Percentiles rank a stretch among this genome's conserved stretches.
These are phyloP conservation scores for Phellopilus nigrolimitatus DNA, from an alignment of 1,284 basidiomycete species.

Conservation along the genomic window DNA sequence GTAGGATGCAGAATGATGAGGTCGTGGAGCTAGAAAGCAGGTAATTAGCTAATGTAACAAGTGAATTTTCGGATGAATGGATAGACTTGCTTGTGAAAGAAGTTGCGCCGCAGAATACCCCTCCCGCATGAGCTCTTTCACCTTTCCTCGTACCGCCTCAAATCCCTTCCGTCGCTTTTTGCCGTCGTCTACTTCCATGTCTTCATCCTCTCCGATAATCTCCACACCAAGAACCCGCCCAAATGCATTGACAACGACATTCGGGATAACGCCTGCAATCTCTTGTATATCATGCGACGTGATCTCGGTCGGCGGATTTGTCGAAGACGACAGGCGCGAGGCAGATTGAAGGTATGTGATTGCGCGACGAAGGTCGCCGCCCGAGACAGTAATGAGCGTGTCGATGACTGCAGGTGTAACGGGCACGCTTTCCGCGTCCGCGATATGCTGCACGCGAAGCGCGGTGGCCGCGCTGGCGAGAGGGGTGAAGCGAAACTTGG, in stretches of 20 bases:
- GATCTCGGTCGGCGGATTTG: conserved; percentile 66
- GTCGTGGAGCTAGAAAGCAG: conserved; percentile 75
- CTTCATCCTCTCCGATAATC: conserved; percentile 35
- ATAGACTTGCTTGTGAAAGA: conserved; percentile 68
- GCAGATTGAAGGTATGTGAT: conserved; percentile 99
- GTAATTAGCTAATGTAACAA: conserved; percentile 12
- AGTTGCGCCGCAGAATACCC: conserved; percentile 94
- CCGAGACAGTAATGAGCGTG: conserved; percentile 75
- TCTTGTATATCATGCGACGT: conserved; percentile 82
- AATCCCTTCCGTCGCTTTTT: conserved; percentile 46
- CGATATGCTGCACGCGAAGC: conserved; percentile 78
- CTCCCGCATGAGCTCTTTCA: conserved; percentile 74
- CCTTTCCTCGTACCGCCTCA: conserved; percentile 65
- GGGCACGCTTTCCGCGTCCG: conserved; percentile 52
- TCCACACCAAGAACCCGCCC: conserved; percentile 77
- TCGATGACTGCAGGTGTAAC: conserved; percentile 55
- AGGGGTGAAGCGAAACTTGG: conserved; percentile 97
- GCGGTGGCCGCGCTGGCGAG: conserved; percentile 78
- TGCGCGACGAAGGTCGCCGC: conserved; percentile 94
- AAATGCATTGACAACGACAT: conserved; percentile 65
- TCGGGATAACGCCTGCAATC: conserved; percentile 94
- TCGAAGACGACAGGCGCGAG: conserved; percentile 75
- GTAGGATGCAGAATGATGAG: conserved; percentile 80
- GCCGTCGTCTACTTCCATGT: conserved; percentile 46
- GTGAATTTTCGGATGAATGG: background rate